Conservation (phyloP, 495 filamentous ascomycete species). For the Venustampulla echinocandica region DNA sequence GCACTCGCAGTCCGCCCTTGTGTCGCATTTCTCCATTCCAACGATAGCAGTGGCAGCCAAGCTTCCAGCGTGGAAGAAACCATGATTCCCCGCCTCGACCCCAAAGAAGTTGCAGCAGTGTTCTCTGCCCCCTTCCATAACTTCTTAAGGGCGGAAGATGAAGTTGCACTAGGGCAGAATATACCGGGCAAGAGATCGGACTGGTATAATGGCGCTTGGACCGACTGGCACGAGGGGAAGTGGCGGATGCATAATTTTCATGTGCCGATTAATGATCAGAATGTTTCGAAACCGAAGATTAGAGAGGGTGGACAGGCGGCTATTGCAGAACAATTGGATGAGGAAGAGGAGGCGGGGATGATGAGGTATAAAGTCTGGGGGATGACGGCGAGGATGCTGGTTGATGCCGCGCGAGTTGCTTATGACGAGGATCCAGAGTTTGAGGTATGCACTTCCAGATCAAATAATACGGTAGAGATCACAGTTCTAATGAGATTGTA, state of each 20-base stretch:
- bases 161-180: slow-evolving; percentile 27
- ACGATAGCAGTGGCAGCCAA: slow-evolving; percentile 15
- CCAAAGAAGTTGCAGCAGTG: slow-evolving; percentile 82
- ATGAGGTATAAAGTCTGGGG: slow-evolving; percentile 75
- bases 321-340: slow-evolving; percentile 31
- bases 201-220: slow-evolving; percentile 66
- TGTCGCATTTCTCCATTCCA: slow-evolving; percentile 70
- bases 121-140: slow-evolving; percentile 76
- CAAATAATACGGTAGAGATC: not conserved
- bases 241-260: slow-evolving; percentile 88
- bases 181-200: slow-evolving; percentile 42
- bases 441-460: slow-evolving; percentile 31
- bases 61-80: slow-evolving; percentile 41
- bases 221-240: slow-evolving; percentile 47
- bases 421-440: slow-evolving; percentile 77
- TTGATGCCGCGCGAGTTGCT: slow-evolving; percentile 77
- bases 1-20: slow-evolving; percentile 77
- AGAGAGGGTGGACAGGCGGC: slow-evolving; percentile 16
- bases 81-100: slow-evolving; percentile 70
- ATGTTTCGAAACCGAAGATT: slow-evolving; percentile 46
- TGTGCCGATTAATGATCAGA: slow-evolving; percentile 58
- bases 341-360: slow-evolving; percentile 34
- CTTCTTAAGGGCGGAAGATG: slow-evolving; percentile 51
- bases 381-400: slow-evolving; percentile 82
- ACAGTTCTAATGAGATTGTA: slow-evolving; percentile 10